phyloP scores from a whole-genome alignment of 768 basidiomycete species.

The Boletus rubescentipes region DNA sequence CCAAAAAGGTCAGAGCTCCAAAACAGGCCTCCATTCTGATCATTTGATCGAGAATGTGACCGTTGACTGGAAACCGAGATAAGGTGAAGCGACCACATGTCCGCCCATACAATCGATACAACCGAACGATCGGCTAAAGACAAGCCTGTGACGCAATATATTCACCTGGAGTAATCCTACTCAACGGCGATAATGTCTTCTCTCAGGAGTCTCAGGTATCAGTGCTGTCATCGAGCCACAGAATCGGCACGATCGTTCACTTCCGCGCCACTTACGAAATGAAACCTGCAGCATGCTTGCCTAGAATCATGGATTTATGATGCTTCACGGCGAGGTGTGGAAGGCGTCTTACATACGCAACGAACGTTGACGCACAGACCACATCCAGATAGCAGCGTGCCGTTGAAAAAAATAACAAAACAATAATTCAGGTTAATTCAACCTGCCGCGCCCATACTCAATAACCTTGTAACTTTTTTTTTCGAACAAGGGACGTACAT shows the following conservation, averaged over 20 bases:
- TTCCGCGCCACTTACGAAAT: slow-evolving; percentile 35
- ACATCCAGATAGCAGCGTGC: slow-evolving; percentile 7
- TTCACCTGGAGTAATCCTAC: slow-evolving; percentile 17
- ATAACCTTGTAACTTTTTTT: slow-evolving; percentile 18
- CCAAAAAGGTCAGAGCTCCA: background rate
- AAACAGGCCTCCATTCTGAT: background rate
- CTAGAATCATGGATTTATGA: slow-evolving; percentile 13
- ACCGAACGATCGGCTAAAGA: slow-evolving; percentile 13
- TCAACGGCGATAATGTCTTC: slow-evolving; percentile 14
- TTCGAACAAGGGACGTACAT: slow-evolving; percentile 51
- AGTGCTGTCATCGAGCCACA: slow-evolving; percentile 16
- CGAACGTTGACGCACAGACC: slow-evolving; percentile 18
- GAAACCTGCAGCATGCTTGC: slow-evolving; percentile 21
- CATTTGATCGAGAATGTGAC: slow-evolving; percentile 2
- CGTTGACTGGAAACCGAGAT: background rate
- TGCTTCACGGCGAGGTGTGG: slow-evolving; percentile 18
- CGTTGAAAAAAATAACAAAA: background rate
- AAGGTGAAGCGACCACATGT: slow-evolving; percentile 1
- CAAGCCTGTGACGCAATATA: slow-evolving; percentile 27
- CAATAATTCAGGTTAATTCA: slow-evolving; percentile 42
- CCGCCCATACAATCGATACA: slow-evolving; percentile 1
- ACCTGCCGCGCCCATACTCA: slow-evolving; percentile 41
- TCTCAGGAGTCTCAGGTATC: slow-evolving; percentile 13
- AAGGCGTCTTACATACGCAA: slow-evolving; percentile 25
- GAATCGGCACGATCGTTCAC: slow-evolving; percentile 22